Base-by-base conservation (phyloP, 495 filamentous ascomycete genomes). In the Pseudoneurospora amorphoporcata region DNA sequence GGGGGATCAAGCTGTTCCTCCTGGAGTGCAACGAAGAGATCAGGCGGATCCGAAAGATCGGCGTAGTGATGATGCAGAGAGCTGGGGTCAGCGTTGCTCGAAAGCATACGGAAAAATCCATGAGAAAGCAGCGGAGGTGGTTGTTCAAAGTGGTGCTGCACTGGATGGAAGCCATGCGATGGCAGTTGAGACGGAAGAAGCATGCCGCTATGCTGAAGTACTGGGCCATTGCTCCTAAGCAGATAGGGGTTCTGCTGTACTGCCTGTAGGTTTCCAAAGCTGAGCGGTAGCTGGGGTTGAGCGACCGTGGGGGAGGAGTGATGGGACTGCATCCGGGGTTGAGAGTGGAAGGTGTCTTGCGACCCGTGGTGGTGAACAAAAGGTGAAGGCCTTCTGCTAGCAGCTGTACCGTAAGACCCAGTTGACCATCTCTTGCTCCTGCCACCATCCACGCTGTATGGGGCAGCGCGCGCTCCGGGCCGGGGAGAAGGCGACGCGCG, bases 391-490 rank as follows among this genome's bases (percentile, higher is more conserved):
- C 86, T 81, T 58, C 87, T 81, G 73, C 82, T 86, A 17, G 82
- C 80, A 32, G 83, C 77, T 3, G 86, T 83, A n/a, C 81, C 86
- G 77, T 85, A 90, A 19, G 87, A 91, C 29, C 88, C 90, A 14
- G 90, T 91, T 32, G 90, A 92, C 90, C 90, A 92, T 73, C 90
- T 83, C 82, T 92, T 92, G 77, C 86, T 89, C 71, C 89, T 84
- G 47, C 83, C 83, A 45, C 82, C 82, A 40, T 90, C 89, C 71
- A 90, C 83, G 29, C 80, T 86, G 76, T 92, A 91, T 23, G 90
- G 90, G 37, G 85, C 87, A 40, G 89, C 84, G 73, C 90, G 87
- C 79, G 90, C 84, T 65, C 83, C 87, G 68, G 87, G 86, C 70
- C 90, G 85, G 72, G 90, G 88, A 39, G 90, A 90, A 68, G 90